Evolutionary conservation across 306 rosid species (phyloP), one percentile per base, ranked within the genome.

Genomic region (Malus sylvestris): DNA sequence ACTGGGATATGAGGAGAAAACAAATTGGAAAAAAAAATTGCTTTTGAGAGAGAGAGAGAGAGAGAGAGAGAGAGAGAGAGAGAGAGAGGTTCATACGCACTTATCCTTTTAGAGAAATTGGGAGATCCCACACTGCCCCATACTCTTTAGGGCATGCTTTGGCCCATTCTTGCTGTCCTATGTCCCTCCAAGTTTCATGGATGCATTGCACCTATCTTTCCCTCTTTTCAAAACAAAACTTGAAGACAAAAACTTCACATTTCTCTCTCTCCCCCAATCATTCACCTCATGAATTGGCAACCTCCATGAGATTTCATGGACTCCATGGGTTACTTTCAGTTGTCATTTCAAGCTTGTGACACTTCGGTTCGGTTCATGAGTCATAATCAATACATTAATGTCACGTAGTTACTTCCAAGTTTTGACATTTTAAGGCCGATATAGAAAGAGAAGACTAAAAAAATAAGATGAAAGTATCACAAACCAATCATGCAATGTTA

Each of bases 251-350:
- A 70, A 71, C 19, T 76, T 67, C 74, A 61, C 71, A 74, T 60
- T 13, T 52, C 75, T 62, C 13, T 3, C 73, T 64, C 38, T 1
- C 40, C 35, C 59, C 57, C 89, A 89, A 89, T 92, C 98, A 90
- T 92, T 81, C 93, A 80, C 79, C 82, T 64, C 80, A 88, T 85
- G 97, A 90, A 85, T 89, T 83, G 97, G 91, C 97, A 89, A 83
- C 91, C 85, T 95, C 93, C 92, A 84, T 76, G 29, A 80, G 92
- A 95, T 92, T 82, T 88, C 57, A 63, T 84, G 75, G 70, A 75
- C 16, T 75, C 79, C 76, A 80, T 75, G 57, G 57, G 63, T 67
- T 76, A 70, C 76, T 77, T 44, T 74, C 69, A 60, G 76, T 72
- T 74, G 73, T 9, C 71, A 61, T 33, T 49, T 49, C 4, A 29